phyloP scores from a whole-genome alignment of 2,329 filamentous ascomycete genomes.

The Xylariaceae sp. region DNA sequence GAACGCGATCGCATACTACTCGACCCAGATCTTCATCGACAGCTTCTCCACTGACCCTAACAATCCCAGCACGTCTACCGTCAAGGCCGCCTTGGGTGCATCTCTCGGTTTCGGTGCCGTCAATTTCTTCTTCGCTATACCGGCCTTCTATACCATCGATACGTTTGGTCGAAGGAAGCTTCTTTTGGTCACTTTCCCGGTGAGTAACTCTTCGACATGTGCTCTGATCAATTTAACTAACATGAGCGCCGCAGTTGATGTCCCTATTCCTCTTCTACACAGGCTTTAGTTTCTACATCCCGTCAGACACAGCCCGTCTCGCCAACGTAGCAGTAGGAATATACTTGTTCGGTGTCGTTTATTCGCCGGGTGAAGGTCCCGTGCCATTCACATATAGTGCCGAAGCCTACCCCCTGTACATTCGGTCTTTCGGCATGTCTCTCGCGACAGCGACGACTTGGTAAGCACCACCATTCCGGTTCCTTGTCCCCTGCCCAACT shows the following conservation, averaged over 20 bases:
- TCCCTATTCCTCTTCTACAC: slow-evolving; percentile 44
- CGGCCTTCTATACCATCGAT: slow-evolving; percentile 62
- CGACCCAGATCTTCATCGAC: slow-evolving; percentile 54
- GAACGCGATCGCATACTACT: slow-evolving; percentile 46
- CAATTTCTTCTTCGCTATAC: slow-evolving; percentile 60
- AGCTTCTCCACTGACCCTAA: slow-evolving; percentile 27
- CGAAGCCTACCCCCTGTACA: slow-evolving; percentile 60
- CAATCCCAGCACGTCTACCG: slow-evolving; percentile 39
- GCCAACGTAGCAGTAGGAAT: slow-evolving; percentile 45
- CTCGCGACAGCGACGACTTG: slow-evolving; percentile 50
- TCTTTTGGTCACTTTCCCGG: slow-evolving; percentile 57
- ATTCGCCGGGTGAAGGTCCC: slow-evolving; percentile 55
- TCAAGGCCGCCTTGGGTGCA: slow-evolving; percentile 49
- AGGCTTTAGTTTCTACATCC: slow-evolving; percentile 44
- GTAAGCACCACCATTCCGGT: slow-evolving; percentile 16
- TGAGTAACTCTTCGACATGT: slow-evolving; percentile 11
- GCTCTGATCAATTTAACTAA: slow-evolving; percentile 5
- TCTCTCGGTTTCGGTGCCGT: slow-evolving; percentile 61
- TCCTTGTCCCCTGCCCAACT: background rate
- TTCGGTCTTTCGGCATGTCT: slow-evolving; percentile 58
- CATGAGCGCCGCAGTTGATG: slow-evolving; percentile 44
- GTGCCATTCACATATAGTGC: slow-evolving; percentile 64
- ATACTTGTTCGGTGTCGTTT: slow-evolving; percentile 46
- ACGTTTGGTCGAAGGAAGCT: slow-evolving; percentile 61
- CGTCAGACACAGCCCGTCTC: slow-evolving; percentile 35